phyloP scores from a whole-genome alignment of 2,329 filamentous ascomycete species.

The Pyrenophora teres region DNA sequence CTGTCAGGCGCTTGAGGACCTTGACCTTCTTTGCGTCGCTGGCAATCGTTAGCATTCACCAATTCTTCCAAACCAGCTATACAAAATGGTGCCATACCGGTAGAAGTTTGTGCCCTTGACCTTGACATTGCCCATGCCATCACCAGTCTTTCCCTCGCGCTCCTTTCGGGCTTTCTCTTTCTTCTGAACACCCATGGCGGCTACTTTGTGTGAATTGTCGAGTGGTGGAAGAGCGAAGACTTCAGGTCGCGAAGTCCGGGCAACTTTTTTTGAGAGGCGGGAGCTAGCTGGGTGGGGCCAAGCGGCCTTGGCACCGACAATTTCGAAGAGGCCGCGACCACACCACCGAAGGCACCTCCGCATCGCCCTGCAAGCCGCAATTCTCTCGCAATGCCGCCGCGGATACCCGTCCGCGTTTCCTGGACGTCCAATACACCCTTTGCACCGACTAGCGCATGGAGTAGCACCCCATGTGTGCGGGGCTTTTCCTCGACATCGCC shows the following conservation, averaged over 20 bases:
- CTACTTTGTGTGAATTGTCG: constrained; percentile 10
- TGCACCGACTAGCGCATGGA: constrained; percentile 21
- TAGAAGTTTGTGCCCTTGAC: constrained; percentile 99
- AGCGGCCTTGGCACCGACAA: constrained; percentile 32
- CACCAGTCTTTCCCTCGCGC: constrained; percentile 81
- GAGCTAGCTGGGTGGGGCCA: constrained; percentile 12
- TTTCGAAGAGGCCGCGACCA: constrained; percentile 24
- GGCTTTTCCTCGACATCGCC: constrained; percentile 54
- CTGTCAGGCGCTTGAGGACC: constrained; percentile 86
- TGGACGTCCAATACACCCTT: constrained; percentile 27
- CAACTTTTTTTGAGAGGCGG: constrained; percentile 30
- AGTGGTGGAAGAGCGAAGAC: constrained; percentile 20
- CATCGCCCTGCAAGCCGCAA: constrained; percentile 5
- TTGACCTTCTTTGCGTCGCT: constrained; percentile 82
- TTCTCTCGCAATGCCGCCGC: constrained; percentile 48
- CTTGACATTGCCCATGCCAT: constrained; percentile 90
- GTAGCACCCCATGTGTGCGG: constrained; percentile 17
- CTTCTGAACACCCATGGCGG: constrained; percentile 83
- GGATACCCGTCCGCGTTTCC: constrained; percentile 46
- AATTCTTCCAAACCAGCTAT: no score
- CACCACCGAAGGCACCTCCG: constrained; percentile 19
- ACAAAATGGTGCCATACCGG: constrained; percentile 42
- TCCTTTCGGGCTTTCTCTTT: constrained; percentile 83
- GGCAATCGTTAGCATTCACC: not conserved
- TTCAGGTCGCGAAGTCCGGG: constrained; percentile 9